These are phyloP conservation scores for Liquidambar formosana DNA, from an alignment of 164 flowering plant genomes.

Conservation along the genomic window DNA sequence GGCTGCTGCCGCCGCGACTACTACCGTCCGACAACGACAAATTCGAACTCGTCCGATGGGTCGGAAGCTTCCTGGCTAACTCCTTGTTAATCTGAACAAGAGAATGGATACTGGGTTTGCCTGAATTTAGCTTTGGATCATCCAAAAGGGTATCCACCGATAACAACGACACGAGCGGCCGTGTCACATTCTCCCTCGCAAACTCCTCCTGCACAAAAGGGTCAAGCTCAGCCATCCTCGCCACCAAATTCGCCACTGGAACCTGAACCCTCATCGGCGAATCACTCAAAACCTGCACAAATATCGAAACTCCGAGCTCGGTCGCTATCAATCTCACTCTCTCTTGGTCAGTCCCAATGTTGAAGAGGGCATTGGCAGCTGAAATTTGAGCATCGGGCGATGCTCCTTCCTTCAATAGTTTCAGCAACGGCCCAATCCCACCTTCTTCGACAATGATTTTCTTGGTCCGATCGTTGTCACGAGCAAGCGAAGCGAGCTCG, in stretches of 20 bases:
- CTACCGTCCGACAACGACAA: constrained; percentile 24
- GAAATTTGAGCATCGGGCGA: constrained; percentile 67
- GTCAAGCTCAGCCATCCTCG: constrained; percentile 59
- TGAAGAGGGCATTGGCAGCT: constrained; percentile 51
- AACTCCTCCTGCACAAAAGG: constrained; percentile 56
- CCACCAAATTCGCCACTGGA: constrained; percentile 53
- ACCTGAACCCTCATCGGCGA: constrained; percentile 58
- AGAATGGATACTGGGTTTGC: constrained; percentile 56
- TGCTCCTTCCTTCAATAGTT: constrained; percentile 51
- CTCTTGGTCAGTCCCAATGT: constrained; percentile 44
- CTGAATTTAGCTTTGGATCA: constrained; percentile 27
- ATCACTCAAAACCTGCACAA: constrained; percentile 52
- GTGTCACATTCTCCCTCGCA: constrained; percentile 58
- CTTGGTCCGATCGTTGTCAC: constrained; percentile 60
- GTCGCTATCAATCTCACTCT: constrained; percentile 36
- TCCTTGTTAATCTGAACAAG: constrained; percentile 61
- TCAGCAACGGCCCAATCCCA: constrained; percentile 64
- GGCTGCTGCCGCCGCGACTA: constrained; percentile 33
- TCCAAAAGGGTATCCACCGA: constrained; percentile 45
- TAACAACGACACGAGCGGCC: constrained; percentile 58
- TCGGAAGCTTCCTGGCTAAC: constrained; percentile 6
- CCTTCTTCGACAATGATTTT: constrained; percentile 78
- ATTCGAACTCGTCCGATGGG: neutral
- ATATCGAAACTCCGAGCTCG: constrained; percentile 41
- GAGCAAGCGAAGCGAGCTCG: constrained; percentile 54